Evolutionary conservation across 176 grass and related monocot genomes (phyloP), one percentile per base, ranked within the genome.

Genomic region (Phragmites australis): DNA sequence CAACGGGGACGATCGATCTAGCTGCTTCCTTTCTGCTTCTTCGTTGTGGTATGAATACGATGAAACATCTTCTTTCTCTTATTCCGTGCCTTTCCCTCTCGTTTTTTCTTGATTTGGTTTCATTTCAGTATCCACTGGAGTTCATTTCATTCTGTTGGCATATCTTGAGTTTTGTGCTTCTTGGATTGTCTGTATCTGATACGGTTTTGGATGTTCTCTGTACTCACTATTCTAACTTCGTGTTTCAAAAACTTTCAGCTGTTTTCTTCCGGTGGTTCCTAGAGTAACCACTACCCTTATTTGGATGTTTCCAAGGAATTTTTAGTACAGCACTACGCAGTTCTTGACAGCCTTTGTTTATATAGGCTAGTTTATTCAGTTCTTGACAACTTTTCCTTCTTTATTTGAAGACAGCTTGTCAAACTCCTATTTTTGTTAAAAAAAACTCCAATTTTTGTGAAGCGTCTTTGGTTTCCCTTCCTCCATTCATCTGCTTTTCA

Each of bases 391-490:
- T 42, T 65, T 62, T 18, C 42, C 54, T 62, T 18, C 42, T 39
- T 49, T 69, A 15, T 13, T 12, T 80, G 27, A 15, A 76, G 79
- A 82, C 72, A 75, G 79, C 71, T 70, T 22, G 79, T 82, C 85
- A 87, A 82, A 54, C 43, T 68, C 85, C 8, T 22, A 81, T 67
- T 51, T 61, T 63, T 63, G 51, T 68, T n/a, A n/a, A n/a, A n/a
- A n/a, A n/a, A 87, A 82, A 54, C 43, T 68, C 85, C 8, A 42
- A 81, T 67, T 51, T 61, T 63, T 63, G 51, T 68, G 2, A 52
- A 18, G n/a, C 16, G 22, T 15, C 44, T 9, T 74, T 52, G 31
- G 27, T 5, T 30, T 21, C 26, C 15, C 22, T 3, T 43, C 22
- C 7, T 43, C 68, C 47, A 6, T 42, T 83, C 69, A 13, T 42